These are phyloP conservation scores for Eleusine indica DNA, from an alignment of 176 grass and related monocot species.

Conservation along the genomic window DNA sequence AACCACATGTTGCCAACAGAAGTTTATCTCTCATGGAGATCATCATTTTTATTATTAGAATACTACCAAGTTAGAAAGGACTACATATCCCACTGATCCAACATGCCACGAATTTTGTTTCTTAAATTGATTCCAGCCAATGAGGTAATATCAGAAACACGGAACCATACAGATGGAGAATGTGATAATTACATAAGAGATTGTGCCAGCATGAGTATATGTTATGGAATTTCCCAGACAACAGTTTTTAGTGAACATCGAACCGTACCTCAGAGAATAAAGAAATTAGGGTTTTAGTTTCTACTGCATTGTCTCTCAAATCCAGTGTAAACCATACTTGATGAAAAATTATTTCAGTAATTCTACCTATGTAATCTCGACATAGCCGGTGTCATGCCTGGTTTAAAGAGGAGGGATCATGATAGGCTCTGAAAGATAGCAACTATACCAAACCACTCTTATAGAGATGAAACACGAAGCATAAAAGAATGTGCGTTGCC, in stretches of 20 bases:
- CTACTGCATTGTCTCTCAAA: not conserved
- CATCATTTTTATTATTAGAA: conserved; percentile 16
- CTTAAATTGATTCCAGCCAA: not conserved
- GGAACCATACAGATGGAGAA: not conserved
- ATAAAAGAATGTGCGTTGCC: not conserved
- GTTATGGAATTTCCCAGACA: conserved; percentile 9
- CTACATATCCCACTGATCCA: conserved; percentile 24
- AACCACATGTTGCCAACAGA: conserved; percentile 8
- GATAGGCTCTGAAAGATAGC: not conserved
- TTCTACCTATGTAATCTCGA: not conserved
- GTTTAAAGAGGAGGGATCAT: not conserved
- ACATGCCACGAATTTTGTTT: not conserved
- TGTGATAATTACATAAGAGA: not conserved
- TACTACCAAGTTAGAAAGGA: conserved; percentile 14
- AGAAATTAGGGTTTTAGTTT: conserved; percentile 7
- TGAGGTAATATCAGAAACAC: not conserved
- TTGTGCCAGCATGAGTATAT: not conserved
- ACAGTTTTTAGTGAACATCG: not conserved
- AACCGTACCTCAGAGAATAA: conserved; percentile 6
- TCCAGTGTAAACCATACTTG: not conserved
- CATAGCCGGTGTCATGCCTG: not conserved
- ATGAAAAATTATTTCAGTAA: conserved; percentile 8
- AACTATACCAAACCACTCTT: not conserved
- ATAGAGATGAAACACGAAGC: not conserved
- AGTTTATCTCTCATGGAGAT: not conserved